A percentile compares a stretch with the other conserved stretches of the same genome.
Conservation (phyloP, 2,329 filamentous ascomycete species). For the Furcasterigmium furcatum region DNA sequence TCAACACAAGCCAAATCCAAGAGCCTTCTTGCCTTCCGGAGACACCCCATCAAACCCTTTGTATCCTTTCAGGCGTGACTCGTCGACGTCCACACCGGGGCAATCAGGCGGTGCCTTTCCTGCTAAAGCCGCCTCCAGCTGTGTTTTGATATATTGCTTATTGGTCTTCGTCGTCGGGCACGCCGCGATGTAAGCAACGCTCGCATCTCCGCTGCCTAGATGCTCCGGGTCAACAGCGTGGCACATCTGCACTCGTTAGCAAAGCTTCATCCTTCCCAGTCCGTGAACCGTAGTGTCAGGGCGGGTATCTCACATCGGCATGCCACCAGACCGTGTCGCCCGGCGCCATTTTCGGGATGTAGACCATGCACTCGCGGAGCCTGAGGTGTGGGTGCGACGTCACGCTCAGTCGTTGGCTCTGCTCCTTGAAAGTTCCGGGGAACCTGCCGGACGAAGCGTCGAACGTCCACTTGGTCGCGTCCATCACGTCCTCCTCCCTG, state of each 20-base stretch:
- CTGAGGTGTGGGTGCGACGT: conserved; percentile 33
- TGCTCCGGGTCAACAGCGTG: conserved; percentile 37
- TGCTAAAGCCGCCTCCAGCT: conserved; percentile 5
- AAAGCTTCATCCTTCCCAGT: neutral
- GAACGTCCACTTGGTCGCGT: conserved; percentile 31
- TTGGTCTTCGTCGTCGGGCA: conserved; percentile 26
- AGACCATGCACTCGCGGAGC: conserved; percentile 29
- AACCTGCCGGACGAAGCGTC: conserved; percentile 26
- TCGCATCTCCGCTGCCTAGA: conserved; percentile 24
- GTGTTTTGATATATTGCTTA: conserved; percentile 15
- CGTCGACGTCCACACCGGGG: too few relatives aligned
- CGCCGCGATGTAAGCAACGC: conserved; percentile 30
- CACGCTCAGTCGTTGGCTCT: conserved; percentile 30
- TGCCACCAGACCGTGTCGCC: conserved; percentile 40
- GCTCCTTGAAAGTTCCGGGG: conserved; percentile 28
- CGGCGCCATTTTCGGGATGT: conserved; percentile 30
- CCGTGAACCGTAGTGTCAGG: too few relatives aligned
- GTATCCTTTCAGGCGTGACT: too few relatives aligned
- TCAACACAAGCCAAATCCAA: too few relatives aligned
- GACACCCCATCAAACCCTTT: too few relatives aligned
- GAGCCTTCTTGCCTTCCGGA: too few relatives aligned
- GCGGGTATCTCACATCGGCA: conserved; percentile 25
- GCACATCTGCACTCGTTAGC: conserved; percentile 19
- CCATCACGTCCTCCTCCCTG: conserved; percentile 23
- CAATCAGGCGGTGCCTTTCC: neutral